phyloP scores from a whole-genome alignment of 176 grass and related monocot genomes.

The Avena sativa region DNA sequence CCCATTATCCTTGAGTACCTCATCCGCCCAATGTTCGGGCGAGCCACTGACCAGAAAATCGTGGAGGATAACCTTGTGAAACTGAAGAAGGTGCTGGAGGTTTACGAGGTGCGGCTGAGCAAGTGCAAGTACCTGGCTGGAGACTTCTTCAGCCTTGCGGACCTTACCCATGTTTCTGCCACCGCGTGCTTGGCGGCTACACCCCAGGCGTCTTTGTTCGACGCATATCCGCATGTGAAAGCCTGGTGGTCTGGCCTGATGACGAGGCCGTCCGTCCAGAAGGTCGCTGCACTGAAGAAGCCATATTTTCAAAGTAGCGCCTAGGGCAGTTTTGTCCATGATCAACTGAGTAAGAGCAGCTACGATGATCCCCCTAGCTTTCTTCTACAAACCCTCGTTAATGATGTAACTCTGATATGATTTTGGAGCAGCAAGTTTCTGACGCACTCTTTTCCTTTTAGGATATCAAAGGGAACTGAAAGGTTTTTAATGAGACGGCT shows the following conservation, averaged over 20 bases:
- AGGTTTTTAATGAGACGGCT: too few relatives aligned
- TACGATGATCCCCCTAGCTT: too few relatives aligned
- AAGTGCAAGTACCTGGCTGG: slow-evolving; percentile 67
- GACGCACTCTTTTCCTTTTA: too few relatives aligned
- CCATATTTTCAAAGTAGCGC: too few relatives aligned
- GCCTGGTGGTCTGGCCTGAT: slow-evolving; percentile 64
- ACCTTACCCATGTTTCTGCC: slow-evolving; percentile 55
- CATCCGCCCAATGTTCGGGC: slow-evolving; percentile 50
- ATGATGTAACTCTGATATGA: too few relatives aligned
- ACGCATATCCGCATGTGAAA: slow-evolving; percentile 61
- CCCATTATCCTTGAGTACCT: slow-evolving; percentile 49
- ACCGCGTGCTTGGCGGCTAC: slow-evolving; percentile 50
- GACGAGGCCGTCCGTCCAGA: slow-evolving; percentile 56
- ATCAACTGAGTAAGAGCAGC: too few relatives aligned
- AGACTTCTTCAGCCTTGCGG: slow-evolving; percentile 68
- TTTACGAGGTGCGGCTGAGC: slow-evolving; percentile 59
- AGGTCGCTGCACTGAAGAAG: slow-evolving; percentile 42
- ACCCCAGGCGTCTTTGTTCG: slow-evolving; percentile 47
- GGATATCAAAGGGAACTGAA: too few relatives aligned
- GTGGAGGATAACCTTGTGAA: slow-evolving; percentile 57
- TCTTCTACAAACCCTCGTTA: too few relatives aligned
- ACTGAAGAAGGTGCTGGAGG: slow-evolving; percentile 59
- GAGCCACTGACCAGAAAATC: slow-evolving; percentile 44
- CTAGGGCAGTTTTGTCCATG: too few relatives aligned
- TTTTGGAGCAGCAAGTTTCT: too few relatives aligned